Evolutionary conservation across 495 filamentous ascomycete genomes (phyloP), one percentile per base, ranked within the genome.

Genomic region (Baudoinia panamericana): DNA sequence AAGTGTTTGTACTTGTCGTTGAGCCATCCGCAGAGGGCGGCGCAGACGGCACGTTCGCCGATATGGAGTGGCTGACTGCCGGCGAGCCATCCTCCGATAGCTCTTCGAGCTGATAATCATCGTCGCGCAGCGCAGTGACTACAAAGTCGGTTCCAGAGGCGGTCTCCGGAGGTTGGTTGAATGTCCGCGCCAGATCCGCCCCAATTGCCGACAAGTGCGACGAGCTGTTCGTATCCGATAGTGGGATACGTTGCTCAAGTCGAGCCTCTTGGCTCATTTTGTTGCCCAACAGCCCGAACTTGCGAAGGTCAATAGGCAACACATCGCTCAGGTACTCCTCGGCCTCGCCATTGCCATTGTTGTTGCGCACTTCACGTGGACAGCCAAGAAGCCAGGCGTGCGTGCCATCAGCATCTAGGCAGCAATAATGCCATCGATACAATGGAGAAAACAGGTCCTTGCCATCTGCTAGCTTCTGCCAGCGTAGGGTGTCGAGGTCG

Each of bases 351-450:
- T 59, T 58, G n/a, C 60, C 69, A n/a, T 66, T 66, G 42, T 63
- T 66, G 39, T 63, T 64, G 0, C 64, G 55, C 19, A 63, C 39
- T 43, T 94, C 84, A 3, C 78, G 81, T 7, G 78, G 78, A 55
- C 85, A 93, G 16, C 90, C 90, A n/a, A 97, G 69, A 6, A 97
- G 64, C 84, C 93, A 97, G 8, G 85, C 88, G 51, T 92, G 93
- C 2, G 90, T 95, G 1, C 84, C 86, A 40, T 86, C 78, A 46
- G 90, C 75, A 56, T 94, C 85, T 59, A 93, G 77, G 0, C 84
- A 86, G 56, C 90, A 95, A 56, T 97, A 97, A 58, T 95, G 88
- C 92, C 92, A 96, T 35, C 85, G 75, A 57, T 86, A 96, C 8
- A 79, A 79, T 1, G 75, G 68, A 38, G 80, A 69, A 62, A 95